Percentiles rank a stretch among this genome's conserved stretches.
phyloP scores from a whole-genome alignment of 352 stramenopile genomes.

The Phytophthora podocarpi region DNA sequence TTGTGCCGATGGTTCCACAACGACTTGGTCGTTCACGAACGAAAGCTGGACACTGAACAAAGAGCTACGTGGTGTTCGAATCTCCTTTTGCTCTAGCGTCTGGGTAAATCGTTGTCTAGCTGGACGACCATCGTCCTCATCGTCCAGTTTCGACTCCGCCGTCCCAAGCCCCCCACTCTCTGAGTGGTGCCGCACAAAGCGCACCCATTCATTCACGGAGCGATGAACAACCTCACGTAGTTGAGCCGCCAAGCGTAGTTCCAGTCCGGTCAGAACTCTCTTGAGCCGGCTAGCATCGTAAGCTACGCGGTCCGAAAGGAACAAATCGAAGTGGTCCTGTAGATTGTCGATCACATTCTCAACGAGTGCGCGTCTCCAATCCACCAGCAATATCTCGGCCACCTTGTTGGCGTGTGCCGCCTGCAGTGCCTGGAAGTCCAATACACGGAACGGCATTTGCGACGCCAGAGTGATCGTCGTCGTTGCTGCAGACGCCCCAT shows the following conservation, averaged over 20 bases:
- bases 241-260: constrained; percentile 88
- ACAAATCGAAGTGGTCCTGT: constrained; percentile 94
- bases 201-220: constrained; percentile 66
- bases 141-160: neutral
- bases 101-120: constrained; percentile 4
- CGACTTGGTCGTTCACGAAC: constrained; percentile 52
- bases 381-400: constrained; percentile 75
- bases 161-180: neutral
- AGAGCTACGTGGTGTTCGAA: constrained; percentile 57
- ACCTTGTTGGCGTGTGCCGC: constrained; percentile 75
- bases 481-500: neutral
- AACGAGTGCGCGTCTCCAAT: constrained; percentile 90
- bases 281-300: constrained; percentile 70
- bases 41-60: constrained; percentile 86
- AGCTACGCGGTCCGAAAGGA: constrained; percentile 74
- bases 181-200: constrained; percentile 47
- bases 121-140: neutral
- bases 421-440: constrained; percentile 87
- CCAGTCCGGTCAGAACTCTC: constrained; percentile 83
- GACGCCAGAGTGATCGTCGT: constrained; percentile 45
- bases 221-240: constrained; percentile 70
- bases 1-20: constrained; percentile 61
- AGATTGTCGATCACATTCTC: constrained; percentile 95
- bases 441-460: constrained; percentile 82
- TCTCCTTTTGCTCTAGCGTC: constrained; percentile 26